Evolutionary conservation across 139 green algal genomes (phyloP).

Genomic region (Chlamydomonas schloesseri): DNA sequence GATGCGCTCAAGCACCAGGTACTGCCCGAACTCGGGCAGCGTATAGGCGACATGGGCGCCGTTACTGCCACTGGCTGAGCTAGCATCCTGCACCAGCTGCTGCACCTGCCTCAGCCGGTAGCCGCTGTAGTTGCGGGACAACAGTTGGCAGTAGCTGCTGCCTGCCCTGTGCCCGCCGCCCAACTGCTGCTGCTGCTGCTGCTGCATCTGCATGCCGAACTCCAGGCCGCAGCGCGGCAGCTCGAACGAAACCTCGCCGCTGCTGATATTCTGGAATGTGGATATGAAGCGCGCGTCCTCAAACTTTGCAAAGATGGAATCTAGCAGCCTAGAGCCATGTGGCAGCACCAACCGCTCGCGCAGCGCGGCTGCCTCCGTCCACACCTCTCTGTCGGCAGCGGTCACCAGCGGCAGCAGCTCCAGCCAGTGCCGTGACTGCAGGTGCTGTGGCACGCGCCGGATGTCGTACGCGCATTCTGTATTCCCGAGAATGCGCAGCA

Average conservation of each 20-base stretch:
- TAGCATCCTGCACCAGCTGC: background rate
- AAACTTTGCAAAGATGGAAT: conserved; percentile 54
- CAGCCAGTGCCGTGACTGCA: background rate
- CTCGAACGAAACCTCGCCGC: conserved; percentile 23
- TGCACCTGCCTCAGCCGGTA: conserved; percentile 22
- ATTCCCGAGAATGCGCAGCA: rapidly evolving
- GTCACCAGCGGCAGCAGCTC: background rate
- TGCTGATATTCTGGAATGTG: background rate
- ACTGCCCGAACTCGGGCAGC: conserved; percentile 62
- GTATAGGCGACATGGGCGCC: conserved; percentile 28
- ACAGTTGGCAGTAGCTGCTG: background rate
- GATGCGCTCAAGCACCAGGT: conserved; percentile 57
- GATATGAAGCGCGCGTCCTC: conserved; percentile 57
- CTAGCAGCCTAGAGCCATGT: background rate
- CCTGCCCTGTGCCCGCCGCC: no score
- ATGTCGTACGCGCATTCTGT: background rate
- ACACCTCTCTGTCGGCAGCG: background rate
- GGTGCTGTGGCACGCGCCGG: conserved; percentile 12
- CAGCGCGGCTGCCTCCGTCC: background rate
- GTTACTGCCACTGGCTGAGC: no score
- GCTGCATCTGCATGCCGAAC: conserved; percentile 53
- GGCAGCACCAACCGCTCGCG: conserved; percentile 51
- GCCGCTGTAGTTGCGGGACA: conserved; percentile 41
- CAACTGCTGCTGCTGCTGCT: background rate
- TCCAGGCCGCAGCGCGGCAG: conserved; percentile 63